Evolutionary conservation across 768 basidiomycete species (phyloP).

Genomic region (Rhizopogon salebrosus): DNA sequence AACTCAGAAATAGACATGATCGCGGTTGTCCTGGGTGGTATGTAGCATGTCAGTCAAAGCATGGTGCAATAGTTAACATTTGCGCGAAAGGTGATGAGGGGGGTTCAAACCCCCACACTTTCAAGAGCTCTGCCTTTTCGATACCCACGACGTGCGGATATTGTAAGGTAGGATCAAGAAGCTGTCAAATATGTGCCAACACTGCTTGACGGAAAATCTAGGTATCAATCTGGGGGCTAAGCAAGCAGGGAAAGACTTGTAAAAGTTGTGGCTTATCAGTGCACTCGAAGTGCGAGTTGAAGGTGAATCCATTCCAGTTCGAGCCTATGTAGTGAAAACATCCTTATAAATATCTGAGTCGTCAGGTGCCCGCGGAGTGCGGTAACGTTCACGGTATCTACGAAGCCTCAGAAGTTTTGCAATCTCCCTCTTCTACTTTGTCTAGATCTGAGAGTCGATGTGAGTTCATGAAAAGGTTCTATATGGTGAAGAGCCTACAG

Average conservation of each 20-base stretch:
- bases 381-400: constrained; percentile 22
- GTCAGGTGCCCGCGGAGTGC: constrained; percentile 74
- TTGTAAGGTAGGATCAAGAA: constrained; percentile 54
- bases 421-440: constrained; percentile 26
- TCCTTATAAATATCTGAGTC: constrained; percentile 3
- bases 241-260: constrained; percentile 85
- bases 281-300: constrained; percentile 81
- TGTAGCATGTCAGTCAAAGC: constrained; percentile 18
- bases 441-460: constrained; percentile 26
- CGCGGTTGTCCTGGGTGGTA: constrained; percentile 57
- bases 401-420: constrained; percentile 17
- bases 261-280: constrained; percentile 72
- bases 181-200: constrained; percentile 3
- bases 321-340: not conserved
- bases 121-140: constrained; percentile 83
- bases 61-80: constrained; percentile 5
- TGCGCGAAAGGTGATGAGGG: constrained; percentile 65
- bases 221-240: constrained; percentile 84
- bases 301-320: constrained; percentile 39
- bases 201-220: constrained; percentile 20
- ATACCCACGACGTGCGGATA: constrained; percentile 80
- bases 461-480: constrained; percentile 7
- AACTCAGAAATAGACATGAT: constrained; percentile 64
- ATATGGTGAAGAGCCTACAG: constrained; percentile 2
- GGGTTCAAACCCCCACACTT: constrained; percentile 62